Evolutionary conservation across 768 basidiomycete species (phyloP), one percentile per base, ranked within the genome.

Genomic region (Suillus clintonianus): DNA sequence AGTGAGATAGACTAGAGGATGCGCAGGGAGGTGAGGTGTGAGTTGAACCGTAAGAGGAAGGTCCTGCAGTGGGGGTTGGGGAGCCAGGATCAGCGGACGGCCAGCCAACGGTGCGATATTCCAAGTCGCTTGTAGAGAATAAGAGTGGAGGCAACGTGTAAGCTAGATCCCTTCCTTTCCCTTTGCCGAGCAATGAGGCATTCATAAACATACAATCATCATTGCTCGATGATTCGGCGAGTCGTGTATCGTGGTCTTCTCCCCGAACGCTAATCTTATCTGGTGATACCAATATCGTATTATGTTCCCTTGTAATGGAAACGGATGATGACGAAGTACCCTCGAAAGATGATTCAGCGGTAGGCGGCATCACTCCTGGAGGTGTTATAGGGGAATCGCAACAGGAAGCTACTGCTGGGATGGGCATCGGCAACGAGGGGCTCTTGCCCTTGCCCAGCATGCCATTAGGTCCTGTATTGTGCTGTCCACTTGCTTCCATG

Each of bases 91-190:
- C 53, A 24, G 76, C 68, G 30, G 79, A 76, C 37, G 80, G 75
- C 76, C 80, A 80, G 65, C 73, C 73, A 53, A 78, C 71, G 57
- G 80, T 71, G 32, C 69, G 72, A 68, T 81, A 84, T 59, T 75
- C 77, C 65, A 90, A 79, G 62, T 81, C 80, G 42, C 88, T 78
- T 36, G 85, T 79, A 58, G 85, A 80, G 69, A 92, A 87, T 37
- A 82, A 77, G 63, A 91, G 79, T 65, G 90, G 89, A 64, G 90
- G 89, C 64, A 91, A 81, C 71, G 80, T 80, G 63, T 90, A 87
- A 53, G 88, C 84, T 39, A 71, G 63, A 71, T 80, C 78, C 68
- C 71, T 76, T 60, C 80, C 87, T 76, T 84, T 90, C 69, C 82
- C 86, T 77, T 89, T 92, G 70, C 69, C 72, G 66, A 63, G 50